Evolutionary conservation across 176 grass and related monocot genomes (phyloP).

Genomic region (Musa troglodytarum): DNA sequence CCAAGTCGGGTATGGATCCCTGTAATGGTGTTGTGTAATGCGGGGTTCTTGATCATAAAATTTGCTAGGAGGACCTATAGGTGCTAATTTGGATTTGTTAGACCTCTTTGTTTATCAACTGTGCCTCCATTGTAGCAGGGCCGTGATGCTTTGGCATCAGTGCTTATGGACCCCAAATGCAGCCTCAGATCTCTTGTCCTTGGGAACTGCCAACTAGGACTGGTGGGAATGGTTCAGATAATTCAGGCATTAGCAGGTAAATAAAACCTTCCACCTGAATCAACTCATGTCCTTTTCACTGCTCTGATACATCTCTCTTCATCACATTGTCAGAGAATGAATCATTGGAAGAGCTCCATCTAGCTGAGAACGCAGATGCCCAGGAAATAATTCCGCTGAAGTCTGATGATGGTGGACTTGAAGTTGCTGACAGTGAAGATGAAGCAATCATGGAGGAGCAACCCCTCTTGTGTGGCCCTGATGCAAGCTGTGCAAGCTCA

Average conservation of each 20-base stretch:
- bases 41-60: not conserved
- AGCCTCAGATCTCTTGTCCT: constrained; percentile 56
- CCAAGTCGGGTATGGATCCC: no score
- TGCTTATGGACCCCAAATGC: constrained; percentile 45
- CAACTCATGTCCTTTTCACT: constrained; percentile 2
- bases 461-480: constrained; percentile 23
- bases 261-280: constrained; percentile 19
- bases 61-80: not conserved
- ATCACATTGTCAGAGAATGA: constrained; percentile 39
- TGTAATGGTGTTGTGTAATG: no score
- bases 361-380: constrained; percentile 51
- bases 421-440: constrained; percentile 87
- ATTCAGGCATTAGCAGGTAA: constrained; percentile 59
- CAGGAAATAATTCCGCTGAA: constrained; percentile 30
- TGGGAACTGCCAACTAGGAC: constrained; percentile 57
- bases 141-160: constrained; percentile 38
- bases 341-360: constrained; percentile 55
- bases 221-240: constrained; percentile 47
- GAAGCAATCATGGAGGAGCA: constrained; percentile 37
- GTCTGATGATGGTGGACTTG: constrained; percentile 25
- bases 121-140: constrained; percentile 23
- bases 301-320: not conserved
- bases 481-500: constrained; percentile 53
- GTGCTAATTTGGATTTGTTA: not conserved
- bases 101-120: not conserved